These are phyloP conservation scores for Debaryomyces maramus DNA, from an alignment of 805 yeast genomes.

Conservation along the genomic window DNA sequence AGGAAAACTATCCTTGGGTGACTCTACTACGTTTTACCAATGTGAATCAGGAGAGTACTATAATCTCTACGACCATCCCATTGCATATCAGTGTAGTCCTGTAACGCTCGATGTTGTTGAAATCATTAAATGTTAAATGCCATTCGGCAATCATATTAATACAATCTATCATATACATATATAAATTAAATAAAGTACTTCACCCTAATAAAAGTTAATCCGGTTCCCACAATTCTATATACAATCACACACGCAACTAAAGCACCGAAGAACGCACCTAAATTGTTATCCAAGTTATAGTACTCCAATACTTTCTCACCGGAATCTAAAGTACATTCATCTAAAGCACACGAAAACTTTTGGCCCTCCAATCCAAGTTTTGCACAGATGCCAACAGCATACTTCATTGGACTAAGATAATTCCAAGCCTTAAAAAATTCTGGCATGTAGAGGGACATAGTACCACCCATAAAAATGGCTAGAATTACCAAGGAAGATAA, in stretches of 20 bases:
- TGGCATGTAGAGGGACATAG: conserved; percentile 78
- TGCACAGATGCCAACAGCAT: conserved; percentile 61
- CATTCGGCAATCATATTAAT: neutral
- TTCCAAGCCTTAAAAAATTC: conserved; percentile 66
- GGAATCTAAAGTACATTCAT: conserved; percentile 20
- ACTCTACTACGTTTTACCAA: conserved; percentile 33
- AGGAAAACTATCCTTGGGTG: conserved; percentile 37
- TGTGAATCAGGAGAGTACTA: conserved; percentile 42
- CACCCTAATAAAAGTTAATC: conserved; percentile 25
- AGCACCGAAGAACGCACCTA: conserved; percentile 34
- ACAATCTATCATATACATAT: neutral
- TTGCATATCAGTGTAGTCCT: conserved; percentile 36
- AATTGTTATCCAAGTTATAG: conserved; percentile 27
- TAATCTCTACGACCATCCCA: conserved; percentile 35
- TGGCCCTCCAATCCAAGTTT: conserved; percentile 57
- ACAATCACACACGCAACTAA: conserved; percentile 34
- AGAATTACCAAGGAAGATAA: conserved; percentile 65
- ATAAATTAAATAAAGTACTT: conserved; percentile 18
- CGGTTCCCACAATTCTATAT: conserved; percentile 33
- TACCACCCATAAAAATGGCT: conserved; percentile 82
- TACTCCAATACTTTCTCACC: conserved; percentile 35
- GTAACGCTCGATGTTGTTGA: conserved; percentile 39
- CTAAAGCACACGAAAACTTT: conserved; percentile 47
- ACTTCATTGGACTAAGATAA: conserved; percentile 76
- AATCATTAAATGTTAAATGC: conserved; percentile 26